Evolutionary conservation across 2,329 filamentous ascomycete genomes (phyloP).

Genomic region (Talaromyces piceae): DNA sequence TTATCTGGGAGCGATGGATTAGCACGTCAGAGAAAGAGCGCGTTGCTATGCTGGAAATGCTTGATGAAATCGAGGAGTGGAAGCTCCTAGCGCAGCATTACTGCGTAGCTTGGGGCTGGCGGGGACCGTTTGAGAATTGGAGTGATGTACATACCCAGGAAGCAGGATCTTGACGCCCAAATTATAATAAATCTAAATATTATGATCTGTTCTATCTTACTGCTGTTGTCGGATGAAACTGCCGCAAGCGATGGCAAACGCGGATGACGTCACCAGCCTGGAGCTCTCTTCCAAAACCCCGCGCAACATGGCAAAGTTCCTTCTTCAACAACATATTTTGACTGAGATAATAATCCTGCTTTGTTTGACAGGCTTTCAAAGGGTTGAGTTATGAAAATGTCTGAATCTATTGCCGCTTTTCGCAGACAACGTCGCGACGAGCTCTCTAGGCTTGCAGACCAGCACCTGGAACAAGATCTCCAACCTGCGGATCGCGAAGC

Average conservation of each 20-base stretch:
- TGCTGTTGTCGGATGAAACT: not conserved
- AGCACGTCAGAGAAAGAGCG: constrained; percentile 63
- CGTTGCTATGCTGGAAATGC: constrained; percentile 70
- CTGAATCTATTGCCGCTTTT: constrained; percentile 42
- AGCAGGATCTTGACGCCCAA: not conserved
- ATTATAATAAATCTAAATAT: not conserved
- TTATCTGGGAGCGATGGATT: constrained; percentile 76
- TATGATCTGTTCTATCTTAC: not conserved
- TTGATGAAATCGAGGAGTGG: constrained; percentile 97
- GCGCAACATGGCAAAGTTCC: not conserved
- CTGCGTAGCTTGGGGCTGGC: constrained; percentile 81
- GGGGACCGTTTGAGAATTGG: constrained; percentile 17
- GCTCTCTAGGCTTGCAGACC: constrained; percentile 48
- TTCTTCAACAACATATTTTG: too few relatives aligned
- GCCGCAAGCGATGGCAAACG: not conserved
- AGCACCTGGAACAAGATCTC: constrained; percentile 53
- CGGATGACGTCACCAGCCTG: not conserved
- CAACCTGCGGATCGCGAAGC: constrained; percentile 52
- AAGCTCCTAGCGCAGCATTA: constrained; percentile 81
- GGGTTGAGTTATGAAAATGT: constrained; percentile 10
- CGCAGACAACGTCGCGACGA: constrained; percentile 44
- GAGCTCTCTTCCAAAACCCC: not conserved
- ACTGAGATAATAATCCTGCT: too few relatives aligned
- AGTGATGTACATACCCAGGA: not conserved
- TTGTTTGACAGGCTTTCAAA: too few relatives aligned